Conservation (phyloP, 176 grass and related monocot species). For the Lolium rigidum region DNA sequence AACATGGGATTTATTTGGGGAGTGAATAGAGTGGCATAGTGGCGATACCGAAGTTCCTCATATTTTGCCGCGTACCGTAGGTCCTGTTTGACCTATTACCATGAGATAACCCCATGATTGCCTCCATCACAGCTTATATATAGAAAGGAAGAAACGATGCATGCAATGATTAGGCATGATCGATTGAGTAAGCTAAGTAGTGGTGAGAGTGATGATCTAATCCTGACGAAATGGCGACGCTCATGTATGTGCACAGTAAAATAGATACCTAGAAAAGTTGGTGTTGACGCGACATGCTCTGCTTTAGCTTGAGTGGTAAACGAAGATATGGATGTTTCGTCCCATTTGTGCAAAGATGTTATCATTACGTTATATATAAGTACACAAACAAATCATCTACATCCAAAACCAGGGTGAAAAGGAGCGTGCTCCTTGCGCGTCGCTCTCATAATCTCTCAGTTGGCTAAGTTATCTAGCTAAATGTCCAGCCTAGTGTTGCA, state of each 20-base stretch:
- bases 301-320: background rate
- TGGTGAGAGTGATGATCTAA: constrained; percentile 17
- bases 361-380: background rate
- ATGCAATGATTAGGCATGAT: background rate
- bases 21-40: no score
- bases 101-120: background rate
- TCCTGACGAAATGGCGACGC: constrained; percentile 28
- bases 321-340: background rate
- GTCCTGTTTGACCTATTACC: background rate
- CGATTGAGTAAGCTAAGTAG: background rate
- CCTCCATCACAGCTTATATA: background rate
- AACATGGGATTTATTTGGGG: no score
- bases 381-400: background rate
- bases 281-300: background rate
- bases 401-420: background rate
- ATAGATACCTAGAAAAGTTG: background rate
- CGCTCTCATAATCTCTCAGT: background rate
- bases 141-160: background rate
- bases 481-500: background rate
- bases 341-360: background rate
- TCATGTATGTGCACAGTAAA: background rate
- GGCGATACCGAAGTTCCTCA: no score
- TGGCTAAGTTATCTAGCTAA: background rate
- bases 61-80: background rate
- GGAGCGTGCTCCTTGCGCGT: background rate